Evolutionary conservation across 768 basidiomycete genomes (phyloP).

Genomic region (Pulveroboletus sp.): DNA sequence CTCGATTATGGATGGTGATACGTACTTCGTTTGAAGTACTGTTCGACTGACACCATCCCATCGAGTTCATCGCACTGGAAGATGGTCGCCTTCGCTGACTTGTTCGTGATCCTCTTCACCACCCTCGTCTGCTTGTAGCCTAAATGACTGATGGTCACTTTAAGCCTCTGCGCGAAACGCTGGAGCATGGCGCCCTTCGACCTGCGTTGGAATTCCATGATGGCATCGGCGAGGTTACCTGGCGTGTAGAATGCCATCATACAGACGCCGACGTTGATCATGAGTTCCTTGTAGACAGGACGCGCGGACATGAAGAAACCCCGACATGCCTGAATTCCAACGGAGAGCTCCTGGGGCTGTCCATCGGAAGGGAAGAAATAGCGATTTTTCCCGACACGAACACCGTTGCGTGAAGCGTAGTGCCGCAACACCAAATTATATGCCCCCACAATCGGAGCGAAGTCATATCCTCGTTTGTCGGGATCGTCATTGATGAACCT

Average conservation of each 20-base stretch:
- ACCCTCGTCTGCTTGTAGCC: slow-evolving; percentile 51
- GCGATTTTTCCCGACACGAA: slow-evolving; percentile 47
- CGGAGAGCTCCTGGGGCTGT: slow-evolving; percentile 26
- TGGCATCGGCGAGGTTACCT: slow-evolving; percentile 59
- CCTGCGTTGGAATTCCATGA: slow-evolving; percentile 43
- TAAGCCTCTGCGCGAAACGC: slow-evolving; percentile 49
- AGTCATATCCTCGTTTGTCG: slow-evolving; percentile 37
- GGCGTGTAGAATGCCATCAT: slow-evolving; percentile 55
- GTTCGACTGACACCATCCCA: slow-evolving; percentile 49
- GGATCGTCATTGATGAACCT: slow-evolving; percentile 41
- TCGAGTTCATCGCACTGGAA: slow-evolving; percentile 61
- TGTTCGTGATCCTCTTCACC: slow-evolving; percentile 36
- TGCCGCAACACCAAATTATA: slow-evolving; percentile 46
- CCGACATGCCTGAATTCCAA: slow-evolving; percentile 41
- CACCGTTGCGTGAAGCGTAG: slow-evolving; percentile 40
- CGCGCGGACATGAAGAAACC: slow-evolving; percentile 52
- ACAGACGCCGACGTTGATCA: slow-evolving; percentile 53
- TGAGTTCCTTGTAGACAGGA: slow-evolving; percentile 44
- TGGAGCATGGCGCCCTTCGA: slow-evolving; percentile 44
- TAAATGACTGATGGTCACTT: slow-evolving; percentile 53
- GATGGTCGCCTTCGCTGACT: slow-evolving; percentile 41
- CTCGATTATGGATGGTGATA: neutral
- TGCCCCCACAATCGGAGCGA: slow-evolving; percentile 41
- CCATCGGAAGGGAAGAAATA: slow-evolving; percentile 44
- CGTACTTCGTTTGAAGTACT: slow-evolving; percentile 63